These are phyloP conservation scores for maize (Zea mays) DNA, from an alignment of 176 grass and related monocot species.

Conservation along the genomic window Zm-B73-REFERENCE-NAM-5.0 NC_050097.1:57743001-57743500, in stretches of 20 bases:
- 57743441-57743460: not conserved
- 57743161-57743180: slow-evolving; percentile 67
- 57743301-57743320: slow-evolving; percentile 78
- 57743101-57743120: slow-evolving; percentile 31
- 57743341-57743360: slow-evolving; percentile 80
- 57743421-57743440: slow-evolving; percentile 24
- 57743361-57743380: slow-evolving; percentile 69
- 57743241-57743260: slow-evolving; percentile 71
- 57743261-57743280: slow-evolving; percentile 69
- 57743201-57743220: not conserved
- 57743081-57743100: not conserved
- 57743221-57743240: slow-evolving; percentile 65
- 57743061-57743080: not conserved
- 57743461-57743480: not conserved
- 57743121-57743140: slow-evolving; percentile 41
- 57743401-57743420: slow-evolving; percentile 42
- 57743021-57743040: slow-evolving; percentile 15
- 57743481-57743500: not conserved
- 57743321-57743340: slow-evolving; percentile 69
- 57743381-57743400: slow-evolving; percentile 65
- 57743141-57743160: slow-evolving; percentile 68
- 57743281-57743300: slow-evolving; percentile 71
- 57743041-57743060: not conserved
- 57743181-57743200: slow-evolving; percentile 16
- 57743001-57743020: slow-evolving; percentile 22